These are phyloP conservation scores for Leccinum sublutescens DNA, from an alignment of 768 basidiomycete species.

Conservation along the genomic window DNA sequence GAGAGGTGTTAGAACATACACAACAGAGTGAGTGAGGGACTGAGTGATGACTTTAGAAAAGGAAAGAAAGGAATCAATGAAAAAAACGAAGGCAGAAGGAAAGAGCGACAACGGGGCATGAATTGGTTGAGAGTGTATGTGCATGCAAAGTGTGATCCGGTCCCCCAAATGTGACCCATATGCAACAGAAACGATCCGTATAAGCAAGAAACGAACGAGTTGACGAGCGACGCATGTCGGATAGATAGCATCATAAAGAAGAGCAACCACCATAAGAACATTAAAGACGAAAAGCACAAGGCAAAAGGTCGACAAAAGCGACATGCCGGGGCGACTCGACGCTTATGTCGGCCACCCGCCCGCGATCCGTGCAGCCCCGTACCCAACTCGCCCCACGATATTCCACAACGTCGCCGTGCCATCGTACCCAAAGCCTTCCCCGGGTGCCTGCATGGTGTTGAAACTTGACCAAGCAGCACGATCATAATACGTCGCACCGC, in stretches of 20 bases:
- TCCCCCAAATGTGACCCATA: constrained; percentile 15
- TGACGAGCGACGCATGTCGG: constrained; percentile 1
- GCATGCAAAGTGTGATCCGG: constrained; percentile 9
- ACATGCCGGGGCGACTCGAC: background rate
- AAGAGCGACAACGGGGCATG: constrained; percentile 12
- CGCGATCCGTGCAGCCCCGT: constrained; percentile 72
- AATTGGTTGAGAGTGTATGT: background rate
- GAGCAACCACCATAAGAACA: constrained; percentile 17
- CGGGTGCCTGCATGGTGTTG: constrained; percentile 65
- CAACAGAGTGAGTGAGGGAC: background rate
- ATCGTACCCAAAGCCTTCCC: constrained; percentile 68
- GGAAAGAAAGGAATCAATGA: background rate
- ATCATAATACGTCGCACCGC: constrained; percentile 75
- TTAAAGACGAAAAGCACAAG: constrained; percentile 10
- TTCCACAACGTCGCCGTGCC: constrained; percentile 65
- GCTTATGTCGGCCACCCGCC: constrained; percentile 75
- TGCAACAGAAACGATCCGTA: constrained; percentile 4
- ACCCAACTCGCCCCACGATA: constrained; percentile 67
- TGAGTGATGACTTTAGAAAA: constrained; percentile 1
- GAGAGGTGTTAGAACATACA: constrained; percentile 9
- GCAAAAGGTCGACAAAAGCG: background rate
- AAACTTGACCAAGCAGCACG: constrained; percentile 78
- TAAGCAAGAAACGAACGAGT: constrained; percentile 8
- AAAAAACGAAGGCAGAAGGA: background rate
- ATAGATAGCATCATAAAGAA: constrained; percentile 21